Conservation (phyloP, 805 yeast genomes). For the Monosporozyma yasuniensis region DNA sequence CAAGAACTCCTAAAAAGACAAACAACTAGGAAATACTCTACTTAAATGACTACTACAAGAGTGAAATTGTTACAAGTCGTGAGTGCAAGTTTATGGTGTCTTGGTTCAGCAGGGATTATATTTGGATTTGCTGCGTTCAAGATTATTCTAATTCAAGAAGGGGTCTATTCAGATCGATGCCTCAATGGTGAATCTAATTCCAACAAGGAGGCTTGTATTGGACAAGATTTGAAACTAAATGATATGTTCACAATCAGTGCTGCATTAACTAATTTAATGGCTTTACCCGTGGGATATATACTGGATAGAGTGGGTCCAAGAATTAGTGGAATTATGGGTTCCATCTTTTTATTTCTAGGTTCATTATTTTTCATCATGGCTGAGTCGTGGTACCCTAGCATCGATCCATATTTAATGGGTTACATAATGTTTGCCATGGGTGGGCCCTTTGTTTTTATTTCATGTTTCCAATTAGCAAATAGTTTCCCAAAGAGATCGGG, state of each 20-base stretch:
- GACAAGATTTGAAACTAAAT: conserved; percentile 78
- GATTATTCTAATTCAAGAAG: conserved; percentile 68
- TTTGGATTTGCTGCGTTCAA: conserved; percentile 95
- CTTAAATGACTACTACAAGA: neutral
- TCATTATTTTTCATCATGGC: conserved; percentile 29
- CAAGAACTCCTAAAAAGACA: neutral
- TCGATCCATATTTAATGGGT: conserved; percentile 66
- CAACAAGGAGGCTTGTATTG: conserved; percentile 40
- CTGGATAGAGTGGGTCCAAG: conserved; percentile 77
- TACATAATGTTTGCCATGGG: conserved; percentile 74
- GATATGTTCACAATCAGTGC: conserved; percentile 80
- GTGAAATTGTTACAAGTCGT: conserved; percentile 38
- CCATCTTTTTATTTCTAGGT: conserved; percentile 50
- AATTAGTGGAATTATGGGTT: conserved; percentile 67
- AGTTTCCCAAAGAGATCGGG: conserved; percentile 80
- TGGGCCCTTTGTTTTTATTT: conserved; percentile 89
- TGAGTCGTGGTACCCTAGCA: conserved; percentile 11
- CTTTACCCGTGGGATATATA: conserved; percentile 72
- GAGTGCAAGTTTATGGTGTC: conserved; percentile 81
- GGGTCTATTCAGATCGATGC: conserved; percentile 64
- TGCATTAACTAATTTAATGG: conserved; percentile 74
- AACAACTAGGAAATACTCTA: neutral
- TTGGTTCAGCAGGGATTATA: conserved; percentile 85
- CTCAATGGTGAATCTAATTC: conserved; percentile 4
- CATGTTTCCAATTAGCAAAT: conserved; percentile 84